A percentile compares a stretch with the other conserved stretches of the same genome.
Evolutionary conservation across 495 filamentous ascomycete genomes (phyloP).

Genomic region (Aspergillus bertholletiae): DNA sequence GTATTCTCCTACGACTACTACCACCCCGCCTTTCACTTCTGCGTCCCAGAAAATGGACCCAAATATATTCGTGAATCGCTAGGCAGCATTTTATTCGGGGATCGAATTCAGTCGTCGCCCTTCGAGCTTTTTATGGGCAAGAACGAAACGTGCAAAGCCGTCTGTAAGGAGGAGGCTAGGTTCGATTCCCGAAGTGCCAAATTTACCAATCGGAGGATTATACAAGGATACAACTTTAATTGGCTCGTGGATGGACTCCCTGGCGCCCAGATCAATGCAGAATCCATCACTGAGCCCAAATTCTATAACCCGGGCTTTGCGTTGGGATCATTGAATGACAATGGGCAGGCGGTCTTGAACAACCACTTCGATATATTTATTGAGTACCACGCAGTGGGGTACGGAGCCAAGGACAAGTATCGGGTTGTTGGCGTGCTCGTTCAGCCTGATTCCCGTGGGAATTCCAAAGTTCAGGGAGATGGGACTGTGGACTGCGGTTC

Average conservation of each 20-base stretch:
- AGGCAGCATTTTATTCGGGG: constrained; percentile 94
- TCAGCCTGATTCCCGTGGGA: constrained; percentile 66
- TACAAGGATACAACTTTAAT: constrained; percentile 82
- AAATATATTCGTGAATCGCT: constrained; percentile 79
- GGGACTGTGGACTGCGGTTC: constrained; percentile 60
- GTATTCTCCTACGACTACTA: constrained; percentile 96
- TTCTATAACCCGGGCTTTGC: constrained; percentile 89
- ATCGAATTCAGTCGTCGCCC: constrained; percentile 89
- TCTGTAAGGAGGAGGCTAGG: constrained; percentile 60
- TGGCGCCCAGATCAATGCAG: constrained; percentile 72
- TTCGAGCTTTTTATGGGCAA: constrained; percentile 79
- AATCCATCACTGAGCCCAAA: constrained; percentile 65
- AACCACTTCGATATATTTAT: constrained; percentile 95
- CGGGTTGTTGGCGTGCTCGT: constrained; percentile 91
- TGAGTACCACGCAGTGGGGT: constrained; percentile 76
- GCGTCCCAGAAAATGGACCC: constrained; percentile 69
- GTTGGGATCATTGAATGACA: constrained; percentile 62
- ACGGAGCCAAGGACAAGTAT: constrained; percentile 57
- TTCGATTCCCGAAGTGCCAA: constrained; percentile 66
- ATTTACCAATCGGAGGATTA: constrained; percentile 80
- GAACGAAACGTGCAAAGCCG: constrained; percentile 80
- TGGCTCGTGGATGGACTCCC: constrained; percentile 95
- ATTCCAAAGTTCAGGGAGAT: constrained; percentile 51
- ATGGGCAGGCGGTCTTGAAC: constrained; percentile 61
- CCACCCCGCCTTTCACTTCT: constrained; percentile 80